Evolutionary conservation across 202 grass and related monocot genomes (phyloP).

Genomic region (Tripidium arundinaceum): DNA sequence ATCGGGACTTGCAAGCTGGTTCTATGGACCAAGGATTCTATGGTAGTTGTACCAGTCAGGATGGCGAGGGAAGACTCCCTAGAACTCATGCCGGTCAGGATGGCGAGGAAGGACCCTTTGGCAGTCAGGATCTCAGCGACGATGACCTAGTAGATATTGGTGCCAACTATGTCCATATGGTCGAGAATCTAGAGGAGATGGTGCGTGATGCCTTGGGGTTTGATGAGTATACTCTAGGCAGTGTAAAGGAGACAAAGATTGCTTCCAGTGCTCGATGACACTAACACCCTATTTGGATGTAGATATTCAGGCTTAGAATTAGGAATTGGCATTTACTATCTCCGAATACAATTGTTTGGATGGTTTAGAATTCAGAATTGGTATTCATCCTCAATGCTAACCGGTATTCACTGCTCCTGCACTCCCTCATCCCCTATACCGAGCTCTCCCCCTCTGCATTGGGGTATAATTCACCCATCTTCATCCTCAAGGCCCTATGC

Average conservation of each 20-base stretch:
- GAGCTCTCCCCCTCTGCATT: too few species aligned
- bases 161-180: background rate
- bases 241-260: background rate
- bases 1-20: background rate
- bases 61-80: background rate
- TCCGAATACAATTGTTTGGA: too few species aligned
- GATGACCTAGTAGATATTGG: background rate
- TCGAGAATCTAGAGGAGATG: background rate
- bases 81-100: background rate
- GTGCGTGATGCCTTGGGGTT: background rate
- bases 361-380: too few species aligned
- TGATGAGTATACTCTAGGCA: background rate
- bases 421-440: too few species aligned
- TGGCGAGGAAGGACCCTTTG: background rate
- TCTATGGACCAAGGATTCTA: background rate
- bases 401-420: too few species aligned
- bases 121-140: background rate
- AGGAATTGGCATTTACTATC: too few species aligned
- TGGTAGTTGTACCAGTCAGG: background rate
- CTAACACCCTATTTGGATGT: too few species aligned
- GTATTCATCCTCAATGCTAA: too few species aligned
- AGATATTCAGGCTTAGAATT: too few species aligned
- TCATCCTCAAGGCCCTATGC: too few species aligned
- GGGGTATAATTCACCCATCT: too few species aligned
- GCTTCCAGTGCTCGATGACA: too few species aligned